Conservation (phyloP, 306 rosid species). For the Sophora flavescens region DNA sequence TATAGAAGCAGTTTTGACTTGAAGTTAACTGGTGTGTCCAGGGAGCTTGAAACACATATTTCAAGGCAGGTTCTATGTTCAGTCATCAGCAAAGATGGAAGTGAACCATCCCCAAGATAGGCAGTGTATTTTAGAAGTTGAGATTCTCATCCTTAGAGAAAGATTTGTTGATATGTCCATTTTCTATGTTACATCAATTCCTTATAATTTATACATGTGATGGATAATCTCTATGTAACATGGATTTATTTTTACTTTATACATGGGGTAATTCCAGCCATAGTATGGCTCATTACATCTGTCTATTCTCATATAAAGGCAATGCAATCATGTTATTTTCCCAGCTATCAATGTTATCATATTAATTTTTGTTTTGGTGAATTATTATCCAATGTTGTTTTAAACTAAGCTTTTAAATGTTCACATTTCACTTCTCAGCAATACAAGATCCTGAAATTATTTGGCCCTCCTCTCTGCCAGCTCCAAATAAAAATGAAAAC, state of each 20-base stretch:
- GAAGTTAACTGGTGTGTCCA: conserved; percentile 85
- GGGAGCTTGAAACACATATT: conserved; percentile 94
- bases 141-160: conserved; percentile 79
- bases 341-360: neutral
- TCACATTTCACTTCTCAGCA: neutral
- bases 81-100: conserved; percentile 79
- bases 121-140: conserved; percentile 33
- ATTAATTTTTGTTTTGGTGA: neutral
- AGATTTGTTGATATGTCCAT: conserved; percentile 42
- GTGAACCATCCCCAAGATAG: conserved; percentile 72
- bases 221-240: conserved; percentile 26
- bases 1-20: conserved; percentile 86
- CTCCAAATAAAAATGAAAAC: neutral
- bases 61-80: conserved; percentile 91
- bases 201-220: conserved; percentile 46
- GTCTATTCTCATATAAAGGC: conserved; percentile 36
- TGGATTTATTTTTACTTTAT: conserved; percentile 42
- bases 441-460: conserved; percentile 1
- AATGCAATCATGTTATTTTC: conserved; percentile 38
- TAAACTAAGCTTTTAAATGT: conserved; percentile 4
- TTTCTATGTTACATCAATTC: conserved; percentile 39
- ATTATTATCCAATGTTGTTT: neutral
- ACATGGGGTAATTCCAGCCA: conserved; percentile 33
- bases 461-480: neutral
- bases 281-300: conserved; percentile 9